A percentile compares a stretch with the other conserved stretches of the same genome.
Evolutionary conservation across 1,284 basidiomycete genomes (phyloP).

Genomic region (Ustilago sp.): DNA sequence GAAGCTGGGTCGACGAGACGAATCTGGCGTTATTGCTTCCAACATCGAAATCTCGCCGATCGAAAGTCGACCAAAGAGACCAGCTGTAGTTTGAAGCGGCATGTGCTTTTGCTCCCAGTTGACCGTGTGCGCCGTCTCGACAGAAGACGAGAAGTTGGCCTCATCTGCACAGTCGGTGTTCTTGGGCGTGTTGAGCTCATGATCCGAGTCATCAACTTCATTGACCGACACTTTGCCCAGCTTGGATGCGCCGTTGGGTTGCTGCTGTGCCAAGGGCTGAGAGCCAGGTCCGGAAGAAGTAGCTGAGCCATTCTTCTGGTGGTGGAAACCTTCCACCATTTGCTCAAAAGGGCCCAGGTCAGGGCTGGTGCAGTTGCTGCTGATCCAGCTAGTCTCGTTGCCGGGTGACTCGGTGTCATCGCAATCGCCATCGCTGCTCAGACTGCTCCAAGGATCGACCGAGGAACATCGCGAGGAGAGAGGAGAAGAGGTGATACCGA

Average conservation of each 20-base stretch:
- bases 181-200: slow-evolving; percentile 38
- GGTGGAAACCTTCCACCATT: slow-evolving; percentile 20
- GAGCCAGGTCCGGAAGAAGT: slow-evolving; percentile 3
- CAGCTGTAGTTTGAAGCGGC: slow-evolving; percentile 3
- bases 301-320: slow-evolving; percentile 16
- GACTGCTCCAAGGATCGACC: slow-evolving; percentile 53
- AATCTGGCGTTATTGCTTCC: slow-evolving; percentile 46
- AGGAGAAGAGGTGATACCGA: slow-evolving; percentile 39
- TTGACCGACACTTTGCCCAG: background rate
- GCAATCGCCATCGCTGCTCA: slow-evolving; percentile 54
- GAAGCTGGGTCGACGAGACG: slow-evolving; percentile 46
- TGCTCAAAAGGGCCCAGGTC: slow-evolving; percentile 46
- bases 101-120: slow-evolving; percentile 28
- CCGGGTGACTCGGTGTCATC: slow-evolving; percentile 48
- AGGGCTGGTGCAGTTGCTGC: slow-evolving; percentile 56
- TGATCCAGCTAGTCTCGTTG: slow-evolving; percentile 55
- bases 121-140: slow-evolving; percentile 40
- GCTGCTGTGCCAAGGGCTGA: slow-evolving; percentile 14
- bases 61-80: slow-evolving; percentile 22
- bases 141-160: slow-evolving; percentile 41
- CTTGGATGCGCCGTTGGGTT: slow-evolving; percentile 5
- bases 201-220: slow-evolving; percentile 4
- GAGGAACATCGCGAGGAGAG: slow-evolving; percentile 55
- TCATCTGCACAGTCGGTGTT: slow-evolving; percentile 26
- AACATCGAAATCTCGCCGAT: slow-evolving; percentile 37